Evolutionary conservation across 371 early-diverging fungal species (phyloP).

Genomic region (Circinella minor): DNA sequence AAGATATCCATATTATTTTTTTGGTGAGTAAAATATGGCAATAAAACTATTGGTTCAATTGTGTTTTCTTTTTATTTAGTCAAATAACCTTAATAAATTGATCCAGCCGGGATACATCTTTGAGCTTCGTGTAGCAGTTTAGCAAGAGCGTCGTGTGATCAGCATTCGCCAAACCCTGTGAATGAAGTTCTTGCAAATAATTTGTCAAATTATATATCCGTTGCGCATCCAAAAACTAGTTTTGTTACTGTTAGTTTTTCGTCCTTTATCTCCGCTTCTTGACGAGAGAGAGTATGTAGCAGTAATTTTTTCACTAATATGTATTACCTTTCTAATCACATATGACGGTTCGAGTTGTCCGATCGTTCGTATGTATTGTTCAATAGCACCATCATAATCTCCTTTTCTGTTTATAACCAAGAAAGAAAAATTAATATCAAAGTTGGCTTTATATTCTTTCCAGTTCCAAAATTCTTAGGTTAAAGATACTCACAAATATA

Average conservation of each 20-base stretch:
- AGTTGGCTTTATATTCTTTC: too few relatives aligned
- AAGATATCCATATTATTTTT: neutral
- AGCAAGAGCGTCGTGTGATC: constrained; percentile 94
- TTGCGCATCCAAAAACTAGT: constrained; percentile 89
- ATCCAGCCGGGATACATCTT: constrained; percentile 81
- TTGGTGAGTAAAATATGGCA: neutral
- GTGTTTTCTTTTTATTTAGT: neutral
- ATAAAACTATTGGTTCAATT: too few relatives aligned
- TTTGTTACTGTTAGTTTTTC: neutral
- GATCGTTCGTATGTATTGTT: constrained; percentile 90
- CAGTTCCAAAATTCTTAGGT: neutral
- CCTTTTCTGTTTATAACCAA: constrained; percentile 54
- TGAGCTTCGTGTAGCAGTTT: constrained; percentile 96
- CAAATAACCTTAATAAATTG: constrained; percentile 80
- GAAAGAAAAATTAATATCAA: too few relatives aligned
- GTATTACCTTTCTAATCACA: constrained; percentile 83
- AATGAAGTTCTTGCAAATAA: constrained; percentile 90
- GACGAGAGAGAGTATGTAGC: neutral
- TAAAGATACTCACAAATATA: constrained; percentile 57
- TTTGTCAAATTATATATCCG: constrained; percentile 86
- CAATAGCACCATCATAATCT: constrained; percentile 91
- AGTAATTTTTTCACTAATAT: neutral
- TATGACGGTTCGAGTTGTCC: constrained; percentile 95
- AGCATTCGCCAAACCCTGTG: constrained; percentile 81
- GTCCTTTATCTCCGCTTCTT: too few relatives aligned